A percentile compares a stretch with the other conserved stretches of the same genome.
phyloP scores from a whole-genome alignment of 129 eudicot species.

The Deinandra increscens region DNA sequence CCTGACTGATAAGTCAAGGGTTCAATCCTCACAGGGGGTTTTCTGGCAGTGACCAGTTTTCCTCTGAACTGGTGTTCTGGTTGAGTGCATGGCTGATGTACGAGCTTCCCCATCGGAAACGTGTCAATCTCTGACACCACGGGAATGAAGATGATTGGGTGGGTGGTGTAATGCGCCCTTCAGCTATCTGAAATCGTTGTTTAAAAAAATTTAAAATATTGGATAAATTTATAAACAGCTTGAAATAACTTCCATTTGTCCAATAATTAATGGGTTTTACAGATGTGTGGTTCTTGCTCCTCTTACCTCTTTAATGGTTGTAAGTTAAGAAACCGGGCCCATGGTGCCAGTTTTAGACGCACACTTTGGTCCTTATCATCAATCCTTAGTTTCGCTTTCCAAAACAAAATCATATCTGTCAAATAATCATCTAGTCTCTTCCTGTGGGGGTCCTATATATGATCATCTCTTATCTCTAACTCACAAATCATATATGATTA shows the following conservation, averaged over 20 bases:
- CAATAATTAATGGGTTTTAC: constrained; percentile 16
- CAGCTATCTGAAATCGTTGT: no score
- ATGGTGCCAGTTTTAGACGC: constrained; percentile 27
- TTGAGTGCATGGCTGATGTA: no score
- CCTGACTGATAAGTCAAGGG: no score
- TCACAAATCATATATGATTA: no score
- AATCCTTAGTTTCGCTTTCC: constrained; percentile 27
- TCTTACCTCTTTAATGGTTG: constrained; percentile 20
- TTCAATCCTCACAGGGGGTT: no score
- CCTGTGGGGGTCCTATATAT: constrained; percentile 26
- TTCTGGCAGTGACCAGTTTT: no score
- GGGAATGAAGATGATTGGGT: no score
- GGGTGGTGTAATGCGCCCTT: no score
- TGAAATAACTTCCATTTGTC: background rate
- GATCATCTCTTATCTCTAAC: background rate
- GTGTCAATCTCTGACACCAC: no score
- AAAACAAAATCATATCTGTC: constrained; percentile 29
- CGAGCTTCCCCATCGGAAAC: no score
- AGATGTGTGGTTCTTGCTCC: constrained; percentile 21
- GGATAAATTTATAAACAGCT: background rate
- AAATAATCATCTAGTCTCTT: constrained; percentile 26
- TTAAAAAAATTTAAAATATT: background rate
- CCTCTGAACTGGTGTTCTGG: no score
- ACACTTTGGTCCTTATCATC: constrained; percentile 34
- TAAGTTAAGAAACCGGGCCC: constrained; percentile 37